Conservation (phyloP, 2,329 filamentous ascomycete species). For the Phaeosphaeria sp. region DNA sequence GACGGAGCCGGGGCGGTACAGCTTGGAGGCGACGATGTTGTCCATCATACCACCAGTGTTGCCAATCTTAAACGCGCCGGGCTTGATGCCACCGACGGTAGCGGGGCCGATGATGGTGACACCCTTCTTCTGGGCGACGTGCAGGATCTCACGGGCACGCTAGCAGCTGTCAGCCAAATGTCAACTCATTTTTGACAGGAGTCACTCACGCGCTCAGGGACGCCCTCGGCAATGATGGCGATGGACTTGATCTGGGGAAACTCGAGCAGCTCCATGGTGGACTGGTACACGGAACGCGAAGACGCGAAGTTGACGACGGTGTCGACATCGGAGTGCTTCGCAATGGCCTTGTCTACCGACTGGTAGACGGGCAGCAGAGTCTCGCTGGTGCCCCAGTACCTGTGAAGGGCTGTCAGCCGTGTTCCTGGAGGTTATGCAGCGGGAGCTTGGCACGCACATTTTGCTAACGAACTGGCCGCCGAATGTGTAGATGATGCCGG, state of each 20-base stretch:
- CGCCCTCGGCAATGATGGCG: slow-evolving; percentile 99
- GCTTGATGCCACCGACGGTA: slow-evolving; percentile 99
- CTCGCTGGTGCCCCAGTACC: slow-evolving; percentile 99
- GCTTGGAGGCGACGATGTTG: slow-evolving; percentile 99
- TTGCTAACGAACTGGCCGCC: slow-evolving; percentile 99
- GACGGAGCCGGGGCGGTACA: slow-evolving; percentile 98
- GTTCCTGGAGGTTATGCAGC: slow-evolving; percentile 9
- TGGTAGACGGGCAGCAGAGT: slow-evolving; percentile 98
- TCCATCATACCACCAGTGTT: slow-evolving; percentile 99
- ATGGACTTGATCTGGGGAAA: slow-evolving; percentile 97
- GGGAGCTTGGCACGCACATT: slow-evolving; percentile 68
- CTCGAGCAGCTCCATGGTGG: slow-evolving; percentile 98
- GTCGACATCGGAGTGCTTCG: slow-evolving; percentile 97
- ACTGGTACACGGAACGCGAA: slow-evolving; percentile 97
- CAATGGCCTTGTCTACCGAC: slow-evolving; percentile 86
- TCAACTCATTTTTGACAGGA: not conserved
- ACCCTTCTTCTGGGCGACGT: slow-evolving; percentile 97
- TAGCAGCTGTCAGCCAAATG: slow-evolving; percentile 47
- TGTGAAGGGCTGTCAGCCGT: slow-evolving; percentile 35
- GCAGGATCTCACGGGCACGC: slow-evolving; percentile 97
- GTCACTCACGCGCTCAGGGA: slow-evolving; percentile 86
- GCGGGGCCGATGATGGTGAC: slow-evolving; percentile 98
- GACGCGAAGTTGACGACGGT: slow-evolving; percentile 99
- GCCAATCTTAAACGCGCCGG: slow-evolving; percentile 98
- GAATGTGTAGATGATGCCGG: slow-evolving; percentile 99